These are phyloP conservation scores for Sarocladium strictum DNA, from an alignment of 2,329 filamentous ascomycete species.

Conservation along the genomic window DNA sequence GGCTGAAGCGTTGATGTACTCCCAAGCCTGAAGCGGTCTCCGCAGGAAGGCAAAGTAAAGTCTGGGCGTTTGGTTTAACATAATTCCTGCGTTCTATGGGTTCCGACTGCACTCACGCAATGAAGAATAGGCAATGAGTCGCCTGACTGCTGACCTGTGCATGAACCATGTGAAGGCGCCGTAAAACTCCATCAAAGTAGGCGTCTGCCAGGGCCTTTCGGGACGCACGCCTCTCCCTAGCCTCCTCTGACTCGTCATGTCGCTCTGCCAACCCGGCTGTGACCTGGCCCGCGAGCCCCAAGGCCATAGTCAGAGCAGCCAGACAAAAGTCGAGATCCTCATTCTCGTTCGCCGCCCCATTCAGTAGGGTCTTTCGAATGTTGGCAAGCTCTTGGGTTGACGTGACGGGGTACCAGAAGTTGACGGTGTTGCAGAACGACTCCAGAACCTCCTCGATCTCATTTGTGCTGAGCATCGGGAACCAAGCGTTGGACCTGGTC, in stretches of 20 bases:
- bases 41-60: constrained; percentile 45
- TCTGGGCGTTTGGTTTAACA: constrained; percentile 16
- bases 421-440: constrained; percentile 40
- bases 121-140: constrained; percentile 44
- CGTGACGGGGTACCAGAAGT: constrained; percentile 49
- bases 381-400: constrained; percentile 30
- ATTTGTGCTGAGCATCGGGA: constrained; percentile 34
- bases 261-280: constrained; percentile 22
- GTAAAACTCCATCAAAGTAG: constrained; percentile 46
- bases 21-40: constrained; percentile 45
- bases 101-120: constrained; percentile 31
- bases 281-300: constrained; percentile 40
- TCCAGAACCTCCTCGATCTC: constrained; percentile 36
- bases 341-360: constrained; percentile 27
- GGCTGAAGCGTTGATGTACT: constrained; percentile 42
- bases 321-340: constrained; percentile 34
- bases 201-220: constrained; percentile 1
- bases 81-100: not conserved
- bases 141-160: constrained; percentile 39
- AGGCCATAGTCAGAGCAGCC: constrained; percentile 38
- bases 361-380: constrained; percentile 25
- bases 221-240: not conserved
- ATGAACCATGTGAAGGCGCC: constrained; percentile 38
- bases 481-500: constrained; percentile 27
- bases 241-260: not conserved